phyloP scores from a whole-genome alignment of 1,284 basidiomycete species.

The Irpex sp. region DNA sequence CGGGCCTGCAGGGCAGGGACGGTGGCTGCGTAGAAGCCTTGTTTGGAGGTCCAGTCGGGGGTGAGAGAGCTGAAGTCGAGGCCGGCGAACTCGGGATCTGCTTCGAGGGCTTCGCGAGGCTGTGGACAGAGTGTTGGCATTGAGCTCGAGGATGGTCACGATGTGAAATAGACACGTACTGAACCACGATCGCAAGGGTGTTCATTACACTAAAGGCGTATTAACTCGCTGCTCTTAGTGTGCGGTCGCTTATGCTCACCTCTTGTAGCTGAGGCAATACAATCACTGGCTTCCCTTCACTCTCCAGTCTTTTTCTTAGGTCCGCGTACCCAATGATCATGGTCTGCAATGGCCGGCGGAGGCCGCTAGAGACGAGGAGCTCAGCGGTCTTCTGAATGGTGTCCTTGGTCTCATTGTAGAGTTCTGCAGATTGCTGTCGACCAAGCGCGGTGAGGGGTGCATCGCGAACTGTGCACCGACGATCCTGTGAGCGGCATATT shows the following conservation, averaged over 20 bases:
- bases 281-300: constrained; percentile 25
- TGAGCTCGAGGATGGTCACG: neutral
- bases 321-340: constrained; percentile 27
- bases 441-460: constrained; percentile 24
- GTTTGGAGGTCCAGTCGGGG: constrained; percentile 30
- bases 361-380: constrained; percentile 29
- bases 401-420: constrained; percentile 26
- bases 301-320: constrained; percentile 25
- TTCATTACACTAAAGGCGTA: constrained; percentile 18
- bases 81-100: constrained; percentile 28
- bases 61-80: constrained; percentile 28
- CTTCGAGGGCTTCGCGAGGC: constrained; percentile 27
- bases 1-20: constrained; percentile 23
- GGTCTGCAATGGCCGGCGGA: constrained; percentile 32
- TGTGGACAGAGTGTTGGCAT: constrained; percentile 3
- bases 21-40: constrained; percentile 26
- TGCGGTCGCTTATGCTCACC: constrained; percentile 11
- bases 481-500: no score
- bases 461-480: constrained; percentile 20
- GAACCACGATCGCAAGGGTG: constrained; percentile 29
- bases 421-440: constrained; percentile 29
- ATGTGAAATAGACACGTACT: constrained; percentile 15
- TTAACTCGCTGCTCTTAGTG: neutral
- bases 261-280: constrained; percentile 32
- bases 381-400: constrained; percentile 29